Percentiles rank a stretch among this genome's conserved stretches.
These are phyloP conservation scores for Suhomyces anneliseae DNA, from an alignment of 1,139 yeast species.

Conservation along the genomic window DNA sequence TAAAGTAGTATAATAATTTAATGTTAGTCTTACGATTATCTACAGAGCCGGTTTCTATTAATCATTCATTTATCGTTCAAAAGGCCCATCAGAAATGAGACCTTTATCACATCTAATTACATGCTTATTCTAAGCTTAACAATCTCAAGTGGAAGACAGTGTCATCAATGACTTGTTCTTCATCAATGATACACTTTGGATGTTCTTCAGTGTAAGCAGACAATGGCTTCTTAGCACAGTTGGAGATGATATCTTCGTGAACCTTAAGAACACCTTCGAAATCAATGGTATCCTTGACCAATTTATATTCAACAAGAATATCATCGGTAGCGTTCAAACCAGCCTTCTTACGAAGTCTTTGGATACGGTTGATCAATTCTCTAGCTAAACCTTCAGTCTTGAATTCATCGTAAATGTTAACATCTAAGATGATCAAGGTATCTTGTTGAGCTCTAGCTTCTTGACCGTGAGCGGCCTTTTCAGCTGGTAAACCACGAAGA, in stretches of 20 bases:
- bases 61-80: not conserved
- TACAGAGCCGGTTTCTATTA: not conserved
- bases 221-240: slow-evolving; percentile 71
- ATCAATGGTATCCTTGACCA: slow-evolving; percentile 68
- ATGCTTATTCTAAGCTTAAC: slow-evolving; percentile 49
- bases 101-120: not conserved
- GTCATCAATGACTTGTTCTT: slow-evolving; percentile 87
- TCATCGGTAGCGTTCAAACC: slow-evolving; percentile 96
- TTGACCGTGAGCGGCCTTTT: slow-evolving; percentile 61
- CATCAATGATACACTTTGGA: slow-evolving; percentile 65
- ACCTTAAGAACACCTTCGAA: slow-evolving; percentile 62
- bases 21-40: too few species aligned
- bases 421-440: slow-evolving; percentile 85
- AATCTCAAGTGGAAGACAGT: slow-evolving; percentile 79
- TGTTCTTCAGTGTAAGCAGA: slow-evolving; percentile 37
- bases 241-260: slow-evolving; percentile 69
- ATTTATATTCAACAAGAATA: slow-evolving; percentile 77
- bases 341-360: slow-evolving; percentile 95
- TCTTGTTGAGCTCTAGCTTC: slow-evolving; percentile 88
- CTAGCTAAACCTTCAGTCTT: slow-evolving; percentile 94
- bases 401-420: slow-evolving; percentile 82
- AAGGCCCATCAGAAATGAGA: not conserved
- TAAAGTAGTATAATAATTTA: too few species aligned
- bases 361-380: slow-evolving; percentile 95
- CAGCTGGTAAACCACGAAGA: slow-evolving; percentile 76